Base-by-base conservation (phyloP, 345 rosid genomes). In the Lumnitzera littorea region DNA sequence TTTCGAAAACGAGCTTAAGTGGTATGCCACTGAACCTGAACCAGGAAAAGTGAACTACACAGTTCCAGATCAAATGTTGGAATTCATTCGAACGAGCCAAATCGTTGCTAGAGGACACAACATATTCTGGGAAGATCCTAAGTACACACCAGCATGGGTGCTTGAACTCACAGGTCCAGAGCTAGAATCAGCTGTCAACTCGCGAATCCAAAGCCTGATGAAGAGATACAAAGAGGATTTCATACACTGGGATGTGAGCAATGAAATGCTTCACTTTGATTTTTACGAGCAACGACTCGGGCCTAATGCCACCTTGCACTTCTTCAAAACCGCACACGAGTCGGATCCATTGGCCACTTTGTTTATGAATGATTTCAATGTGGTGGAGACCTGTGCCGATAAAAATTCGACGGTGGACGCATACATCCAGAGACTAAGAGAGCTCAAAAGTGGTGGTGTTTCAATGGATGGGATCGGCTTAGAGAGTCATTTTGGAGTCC, bases 61-160 rank as follows among this genome's bases (percentile, higher is more conserved):
- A 17, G 31, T 70, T 48, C 27, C 95, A 12, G 96, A 91, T 55
- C 63, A 75, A 60, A 83, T 89, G 92, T 11, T 89, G 63, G 70
- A 76, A 25, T 81, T 89, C 64, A 73, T 87, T 6, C 64, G 89
- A 61, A 78, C 82, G 3, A 83, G 79, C 76, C 66, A 72, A 52
- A 72, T 89, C 53, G 46, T 66, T 16, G 87, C 81, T 50, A 81
- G 98, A 68, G 98, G 98, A 31, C 95, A 91, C 76, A 89, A 87
- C 66, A 87, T 89, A 49, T 91, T 89, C 80, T 89, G 98, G 95
- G 98, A 91, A 71, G 84, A 87, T 59, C 98, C 95, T 0, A 75
- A 51, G 25, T 91, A 83, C 80, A 81, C 72, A 0, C 96, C 96
- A 0, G 48, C 29, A 2, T 89, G 96, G 96, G 91, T 87, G 31